Evolutionary conservation across 176 grass and related monocot genomes (phyloP), one percentile per base, ranked within the genome.

Genomic region (Alopecurus myosuroides): DNA sequence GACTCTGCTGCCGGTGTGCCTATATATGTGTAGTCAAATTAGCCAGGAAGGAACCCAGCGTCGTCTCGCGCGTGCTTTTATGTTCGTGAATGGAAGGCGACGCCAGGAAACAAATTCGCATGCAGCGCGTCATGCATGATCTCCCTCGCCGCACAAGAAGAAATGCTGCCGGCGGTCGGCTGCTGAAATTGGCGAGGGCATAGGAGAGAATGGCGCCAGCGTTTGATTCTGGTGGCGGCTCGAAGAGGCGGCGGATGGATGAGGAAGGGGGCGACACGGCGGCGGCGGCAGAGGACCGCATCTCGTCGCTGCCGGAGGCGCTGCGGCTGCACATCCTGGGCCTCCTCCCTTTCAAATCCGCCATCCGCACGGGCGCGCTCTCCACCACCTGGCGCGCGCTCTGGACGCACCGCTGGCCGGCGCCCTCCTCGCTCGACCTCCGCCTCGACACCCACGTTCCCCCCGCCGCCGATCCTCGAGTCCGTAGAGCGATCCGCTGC

Each of bases 371-470:
- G 44, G 55, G 72, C 3, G 31, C 11, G 15, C 44, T 85, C 44
- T 77, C 71, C 26, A 20, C 71, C 26, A 4, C 0, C 28, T 83
- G 79, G 48, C 63, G 63, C 19, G 45, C 12, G 45, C 79, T 81
- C 81, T 83, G 37, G 81, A 3, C 52, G 28, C 40, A 22, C 28
- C 81, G 70, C 81, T 84, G 55, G 55, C 70, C 40, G 20, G 55
- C 9, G 20, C 41, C 82, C 29, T 37, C 82, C 29, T 84, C 82
- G 19, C n/a, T n/a, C n/a, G n/a, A n/a, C n/a, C n/a, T n/a, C n/a
- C n/a, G n/a, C n/a, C n/a, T n/a, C n/a, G n/a, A n/a, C n/a, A n/a
- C n/a, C n/a, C 22, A 23, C 22, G 35, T 5, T 5, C 4, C 36
- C n/a, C 36, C 8, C 22, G 5, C 11, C 5, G 67, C 9, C 25